A percentile compares a stretch with the other conserved stretches of the same genome.
phyloP scores from a whole-genome alignment of 2,329 filamentous ascomycete species.

The Onygena corvina region DNA sequence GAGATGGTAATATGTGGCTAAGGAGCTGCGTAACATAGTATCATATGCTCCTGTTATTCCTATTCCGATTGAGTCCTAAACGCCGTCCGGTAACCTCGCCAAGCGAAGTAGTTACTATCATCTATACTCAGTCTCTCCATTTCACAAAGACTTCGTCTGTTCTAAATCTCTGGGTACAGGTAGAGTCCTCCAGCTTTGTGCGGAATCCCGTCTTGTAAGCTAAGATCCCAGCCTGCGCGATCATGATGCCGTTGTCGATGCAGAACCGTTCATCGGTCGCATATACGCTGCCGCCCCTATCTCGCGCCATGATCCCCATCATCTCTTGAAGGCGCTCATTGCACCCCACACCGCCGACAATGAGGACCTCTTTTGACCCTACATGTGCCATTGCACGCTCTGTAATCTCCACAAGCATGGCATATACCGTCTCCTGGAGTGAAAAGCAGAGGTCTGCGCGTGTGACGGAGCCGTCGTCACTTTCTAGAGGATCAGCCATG shows the following conservation, averaged over 20 bases:
- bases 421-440: conserved; percentile 86
- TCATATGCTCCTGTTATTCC: background rate
- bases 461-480: conserved; percentile 40
- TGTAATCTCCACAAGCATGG: conserved; percentile 97
- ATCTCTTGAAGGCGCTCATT: conserved; percentile 92
- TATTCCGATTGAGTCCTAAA: background rate
- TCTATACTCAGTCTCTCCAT: conserved; percentile 51
- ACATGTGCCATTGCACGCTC: conserved; percentile 98
- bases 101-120: background rate
- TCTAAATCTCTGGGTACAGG: conserved; percentile 71
- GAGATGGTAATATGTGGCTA: background rate
- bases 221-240: conserved; percentile 84
- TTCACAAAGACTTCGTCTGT: conserved; percentile 71
- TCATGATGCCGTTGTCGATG: conserved; percentile 99
- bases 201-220: conserved; percentile 70
- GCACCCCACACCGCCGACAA: conserved; percentile 91
- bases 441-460: conserved; percentile 83
- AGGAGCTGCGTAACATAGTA: background rate
- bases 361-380: conserved; percentile 78
- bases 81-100: background rate
- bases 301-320: conserved; percentile 92
- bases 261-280: conserved; percentile 96
- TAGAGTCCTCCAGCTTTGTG: conserved; percentile 67
- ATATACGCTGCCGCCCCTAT: conserved; percentile 79
- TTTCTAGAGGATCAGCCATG: conserved; percentile 14